phyloP scores from a whole-genome alignment of 345 rosid species.

The Euphorbia lathyris region DNA sequence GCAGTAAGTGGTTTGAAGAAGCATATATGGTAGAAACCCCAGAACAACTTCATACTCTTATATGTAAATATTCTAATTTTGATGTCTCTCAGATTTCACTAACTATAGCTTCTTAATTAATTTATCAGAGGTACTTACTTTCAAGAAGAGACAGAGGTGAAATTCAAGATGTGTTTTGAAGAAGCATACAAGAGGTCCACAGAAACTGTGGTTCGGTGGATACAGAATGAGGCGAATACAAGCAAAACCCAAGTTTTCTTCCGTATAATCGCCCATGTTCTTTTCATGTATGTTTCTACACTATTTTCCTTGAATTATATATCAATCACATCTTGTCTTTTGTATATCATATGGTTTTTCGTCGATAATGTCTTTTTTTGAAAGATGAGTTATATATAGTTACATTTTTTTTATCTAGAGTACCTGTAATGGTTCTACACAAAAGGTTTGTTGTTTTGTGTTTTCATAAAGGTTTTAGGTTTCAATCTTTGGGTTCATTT shows the following conservation, averaged over 20 bases:
- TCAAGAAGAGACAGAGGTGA: constrained; percentile 68
- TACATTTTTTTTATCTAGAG: no score
- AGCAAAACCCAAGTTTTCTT: constrained; percentile 77
- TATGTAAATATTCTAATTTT: no score
- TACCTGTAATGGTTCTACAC: no score
- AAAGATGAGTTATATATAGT: no score
- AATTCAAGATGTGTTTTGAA: constrained; percentile 52
- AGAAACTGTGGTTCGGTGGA: constrained; percentile 71
- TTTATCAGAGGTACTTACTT: constrained; percentile 78
- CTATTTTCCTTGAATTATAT: no score
- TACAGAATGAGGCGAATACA: constrained; percentile 53
- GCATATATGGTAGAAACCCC: background rate
- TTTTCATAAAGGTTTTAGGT: no score
- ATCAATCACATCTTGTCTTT: no score
- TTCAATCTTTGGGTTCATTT: no score
- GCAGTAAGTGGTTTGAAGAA: no score
- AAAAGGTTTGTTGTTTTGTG: no score
- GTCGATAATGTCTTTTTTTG: no score
- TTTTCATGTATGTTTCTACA: constrained; percentile 68
- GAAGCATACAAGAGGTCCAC: constrained; percentile 60
- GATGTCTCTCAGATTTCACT: background rate
- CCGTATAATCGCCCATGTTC: constrained; percentile 87
- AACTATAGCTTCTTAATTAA: background rate
- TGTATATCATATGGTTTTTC: no score
- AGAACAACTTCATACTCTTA: background rate